Conservation (phyloP, 768 basidiomycete genomes). For the Amanita thiersii region DNA sequence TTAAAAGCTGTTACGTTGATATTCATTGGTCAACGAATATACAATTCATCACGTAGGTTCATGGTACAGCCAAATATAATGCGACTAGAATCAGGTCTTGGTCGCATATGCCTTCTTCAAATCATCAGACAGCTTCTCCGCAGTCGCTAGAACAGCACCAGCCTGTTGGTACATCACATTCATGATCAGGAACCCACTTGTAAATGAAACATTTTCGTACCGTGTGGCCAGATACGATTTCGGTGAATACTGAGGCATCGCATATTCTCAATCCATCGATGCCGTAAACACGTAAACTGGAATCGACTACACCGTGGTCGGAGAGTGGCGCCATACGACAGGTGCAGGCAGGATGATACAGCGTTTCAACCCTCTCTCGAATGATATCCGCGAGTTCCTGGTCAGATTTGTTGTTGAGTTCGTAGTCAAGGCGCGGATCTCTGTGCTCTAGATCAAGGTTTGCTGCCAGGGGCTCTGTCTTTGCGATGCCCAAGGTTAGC, state of each 20-base stretch:
- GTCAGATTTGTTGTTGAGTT: slow-evolving; percentile 24
- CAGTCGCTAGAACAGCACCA: slow-evolving; percentile 22
- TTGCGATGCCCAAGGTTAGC: slow-evolving; percentile 25
- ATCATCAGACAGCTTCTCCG: slow-evolving; percentile 24
- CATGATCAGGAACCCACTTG: not conserved
- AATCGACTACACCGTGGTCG: slow-evolving; percentile 36
- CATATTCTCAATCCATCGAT: slow-evolving; percentile 33
- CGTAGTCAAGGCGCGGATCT: slow-evolving; percentile 27
- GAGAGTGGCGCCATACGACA: slow-evolving; percentile 36
- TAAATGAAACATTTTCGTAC: slow-evolving; percentile 13
- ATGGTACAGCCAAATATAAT: too few species aligned
- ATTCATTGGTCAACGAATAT: too few species aligned
- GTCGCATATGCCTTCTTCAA: slow-evolving; percentile 21
- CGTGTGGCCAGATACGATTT: slow-evolving; percentile 33
- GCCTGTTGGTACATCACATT: slow-evolving; percentile 13
- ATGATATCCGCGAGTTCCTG: slow-evolving; percentile 30
- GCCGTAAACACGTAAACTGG: slow-evolving; percentile 34
- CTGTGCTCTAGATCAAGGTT: slow-evolving; percentile 23
- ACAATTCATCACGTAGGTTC: too few species aligned
- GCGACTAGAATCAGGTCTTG: too few species aligned
- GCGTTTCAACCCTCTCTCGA: slow-evolving; percentile 31
- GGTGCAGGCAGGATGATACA: slow-evolving; percentile 37
- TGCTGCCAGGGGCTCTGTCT: slow-evolving; percentile 24
- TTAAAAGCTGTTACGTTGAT: too few species aligned
- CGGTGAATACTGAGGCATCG: slow-evolving; percentile 32